Evolutionary conservation across 306 rosid species (phyloP).

Genomic region (Trifolium dubium): DNA sequence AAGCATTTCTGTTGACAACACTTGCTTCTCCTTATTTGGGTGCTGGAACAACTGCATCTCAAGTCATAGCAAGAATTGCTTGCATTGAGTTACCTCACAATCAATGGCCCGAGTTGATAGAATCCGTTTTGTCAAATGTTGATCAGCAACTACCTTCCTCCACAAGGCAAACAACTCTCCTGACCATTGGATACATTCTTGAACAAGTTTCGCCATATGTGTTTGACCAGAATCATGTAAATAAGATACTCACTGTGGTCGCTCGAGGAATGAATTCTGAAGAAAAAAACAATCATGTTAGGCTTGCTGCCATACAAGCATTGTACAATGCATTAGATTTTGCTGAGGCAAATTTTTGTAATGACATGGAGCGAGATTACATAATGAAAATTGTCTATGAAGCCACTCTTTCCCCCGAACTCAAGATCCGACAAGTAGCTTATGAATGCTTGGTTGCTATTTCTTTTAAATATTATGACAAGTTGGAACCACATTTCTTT

Average conservation of each 20-base stretch:
- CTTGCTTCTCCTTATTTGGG: constrained; percentile 69
- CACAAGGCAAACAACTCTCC: constrained; percentile 85
- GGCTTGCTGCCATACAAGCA: constrained; percentile 76
- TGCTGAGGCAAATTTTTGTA: constrained; percentile 89
- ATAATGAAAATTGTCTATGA: constrained; percentile 90
- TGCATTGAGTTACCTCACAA: constrained; percentile 89
- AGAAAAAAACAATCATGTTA: constrained; percentile 68
- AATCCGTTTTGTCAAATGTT: constrained; percentile 67
- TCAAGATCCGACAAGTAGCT: constrained; percentile 77
- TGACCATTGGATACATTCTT: constrained; percentile 90
- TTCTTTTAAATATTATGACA: constrained; percentile 85
- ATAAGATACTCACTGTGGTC: constrained; percentile 78
- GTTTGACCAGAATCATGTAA: constrained; percentile 77
- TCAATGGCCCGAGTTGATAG: constrained; percentile 93
- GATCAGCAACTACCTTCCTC: constrained; percentile 82
- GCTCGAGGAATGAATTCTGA: constrained; percentile 84
- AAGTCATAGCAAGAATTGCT: constrained; percentile 90
- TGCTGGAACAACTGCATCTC: constrained; percentile 90
- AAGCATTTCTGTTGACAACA: constrained; percentile 72
- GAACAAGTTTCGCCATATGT: constrained; percentile 84
- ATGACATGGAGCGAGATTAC: constrained; percentile 87
- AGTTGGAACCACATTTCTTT: constrained; percentile 73
- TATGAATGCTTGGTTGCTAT: constrained; percentile 92
- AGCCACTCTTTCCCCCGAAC: constrained; percentile 77
- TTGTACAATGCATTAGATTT: constrained; percentile 83